phyloP scores from a whole-genome alignment of 257 asterid genomes.

The Plantago major region DNA sequence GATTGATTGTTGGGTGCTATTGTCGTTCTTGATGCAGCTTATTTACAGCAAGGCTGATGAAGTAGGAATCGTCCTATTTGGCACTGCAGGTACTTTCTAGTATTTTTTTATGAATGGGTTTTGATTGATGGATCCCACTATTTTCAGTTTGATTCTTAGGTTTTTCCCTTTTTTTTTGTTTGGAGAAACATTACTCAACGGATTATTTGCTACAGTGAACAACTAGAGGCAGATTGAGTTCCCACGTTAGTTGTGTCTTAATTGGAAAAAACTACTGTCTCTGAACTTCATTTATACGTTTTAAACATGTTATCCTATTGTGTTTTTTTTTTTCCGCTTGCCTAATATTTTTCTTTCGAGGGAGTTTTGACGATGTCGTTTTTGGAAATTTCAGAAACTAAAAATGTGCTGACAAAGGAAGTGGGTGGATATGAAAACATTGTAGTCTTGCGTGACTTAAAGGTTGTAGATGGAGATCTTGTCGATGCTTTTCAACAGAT shows the following conservation, averaged over 20 bases:
- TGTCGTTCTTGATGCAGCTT: conserved; percentile 46
- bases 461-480: conserved; percentile 82
- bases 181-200: too few species aligned
- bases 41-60: conserved; percentile 67
- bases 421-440: conserved; percentile 95
- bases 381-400: conserved; percentile 56
- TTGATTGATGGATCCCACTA: background rate
- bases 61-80: conserved; percentile 77
- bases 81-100: conserved; percentile 62
- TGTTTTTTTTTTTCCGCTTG: background rate
- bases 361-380: conserved; percentile 10
- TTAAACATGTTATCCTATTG: too few species aligned
- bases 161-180: too few species aligned
- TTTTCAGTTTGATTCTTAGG: conserved; percentile 1
- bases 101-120: background rate
- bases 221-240: too few species aligned
- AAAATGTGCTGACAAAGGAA: conserved; percentile 75
- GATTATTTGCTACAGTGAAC: too few species aligned
- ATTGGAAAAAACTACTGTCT: too few species aligned
- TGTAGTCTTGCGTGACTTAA: conserved; percentile 59
- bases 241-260: too few species aligned
- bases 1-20: background rate
- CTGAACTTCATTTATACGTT: too few species aligned
- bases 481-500: conserved; percentile 66
- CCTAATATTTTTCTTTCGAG: background rate